Base-by-base conservation (phyloP, 1,139 yeast genomes). In the Magnusiomyces clavatus region DNA sequence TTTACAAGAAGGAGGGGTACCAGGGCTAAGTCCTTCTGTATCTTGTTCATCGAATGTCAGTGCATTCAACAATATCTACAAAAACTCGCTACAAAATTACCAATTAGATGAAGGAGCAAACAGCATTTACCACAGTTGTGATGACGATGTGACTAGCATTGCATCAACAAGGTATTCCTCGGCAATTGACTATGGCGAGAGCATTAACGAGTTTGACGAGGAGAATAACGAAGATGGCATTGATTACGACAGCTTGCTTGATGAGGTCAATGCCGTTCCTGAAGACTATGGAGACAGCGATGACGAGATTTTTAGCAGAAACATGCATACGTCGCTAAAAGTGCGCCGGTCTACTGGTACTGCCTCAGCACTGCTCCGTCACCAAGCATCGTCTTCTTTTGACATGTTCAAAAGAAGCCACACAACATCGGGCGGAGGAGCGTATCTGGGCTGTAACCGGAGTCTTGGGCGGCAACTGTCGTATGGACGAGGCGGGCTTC, bases 231-330 rank as follows among this genome's bases (percentile, higher is more conserved):
- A 17, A 5, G 44, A 51, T 19, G 52, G 51, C 24, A 37, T 41
- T 37, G 43, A 48, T 35, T 50, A 54, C 34, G 56, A 54, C 16
- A 47, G 48, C 14, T 44, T 54, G 39, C 44, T 54, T 17, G 56
- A 54, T 38, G 56, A 54, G 47, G 54, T 54, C 16, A 54, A 54
- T 43, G 54, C 54, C 4, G 48, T 49, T 6, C 52, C 53, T 12
- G 43, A 46, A 12, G 51, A 45, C 20, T 45, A 50, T 29, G 47
- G 38, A 14, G 51, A 51, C 38, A 46, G 39, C 10, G 43, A 29
- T 42, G 51, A 51, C 11, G 43, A 40, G 11, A 36, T 29, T 36
- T 44, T 37, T 14, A n/a, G 16, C 16, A 34, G 8, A 34, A 19
- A 16, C 39, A 42, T 29, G 43, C 35, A 10, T 13, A 11, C 46